phyloP scores from a whole-genome alignment of 1,284 basidiomycete species.

The Irpex sp. region DNA sequence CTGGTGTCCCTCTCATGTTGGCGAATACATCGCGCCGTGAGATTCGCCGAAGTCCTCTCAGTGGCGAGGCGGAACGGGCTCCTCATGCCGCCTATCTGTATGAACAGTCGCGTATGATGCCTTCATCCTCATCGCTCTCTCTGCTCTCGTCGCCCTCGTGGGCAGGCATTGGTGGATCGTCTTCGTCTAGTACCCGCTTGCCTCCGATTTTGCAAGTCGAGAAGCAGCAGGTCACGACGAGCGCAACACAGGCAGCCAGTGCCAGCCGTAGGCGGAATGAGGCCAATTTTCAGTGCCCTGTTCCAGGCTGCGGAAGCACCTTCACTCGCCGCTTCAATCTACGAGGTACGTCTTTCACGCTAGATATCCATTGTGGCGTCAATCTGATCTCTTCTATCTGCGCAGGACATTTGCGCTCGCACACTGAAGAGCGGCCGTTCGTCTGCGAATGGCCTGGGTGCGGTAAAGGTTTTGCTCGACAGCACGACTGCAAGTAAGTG shows the following conservation, averaged over 20 bases:
- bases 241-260: constrained; percentile 91
- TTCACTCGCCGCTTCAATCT: constrained; percentile 88
- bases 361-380: constrained; percentile 5
- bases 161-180: constrained; percentile 2
- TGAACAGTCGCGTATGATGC: constrained; percentile 21
- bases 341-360: constrained; percentile 48
- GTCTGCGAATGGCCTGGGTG: constrained; percentile 92
- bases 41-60: constrained; percentile 15
- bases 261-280: constrained; percentile 87
- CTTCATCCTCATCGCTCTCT: constrained; percentile 14
- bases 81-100: constrained; percentile 24
- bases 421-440: constrained; percentile 93
- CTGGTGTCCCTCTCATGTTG: constrained; percentile 7
- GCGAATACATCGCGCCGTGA: constrained; percentile 18
- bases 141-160: background rate
- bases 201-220: constrained; percentile 84
- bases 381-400: constrained; percentile 20
- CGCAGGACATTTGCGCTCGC: constrained; percentile 89
- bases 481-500: constrained; percentile 89
- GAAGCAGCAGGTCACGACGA: constrained; percentile 91
- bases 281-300: constrained; percentile 89
- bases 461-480: constrained; percentile 90
- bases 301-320: constrained; percentile 93
- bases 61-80: constrained; percentile 24
- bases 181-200: constrained; percentile 50